A percentile compares a stretch with the other conserved stretches of the same genome.
These are phyloP conservation scores for Pholiota adiposa DNA, from an alignment of 1,284 basidiomycete species.

Conservation along the genomic window DNA sequence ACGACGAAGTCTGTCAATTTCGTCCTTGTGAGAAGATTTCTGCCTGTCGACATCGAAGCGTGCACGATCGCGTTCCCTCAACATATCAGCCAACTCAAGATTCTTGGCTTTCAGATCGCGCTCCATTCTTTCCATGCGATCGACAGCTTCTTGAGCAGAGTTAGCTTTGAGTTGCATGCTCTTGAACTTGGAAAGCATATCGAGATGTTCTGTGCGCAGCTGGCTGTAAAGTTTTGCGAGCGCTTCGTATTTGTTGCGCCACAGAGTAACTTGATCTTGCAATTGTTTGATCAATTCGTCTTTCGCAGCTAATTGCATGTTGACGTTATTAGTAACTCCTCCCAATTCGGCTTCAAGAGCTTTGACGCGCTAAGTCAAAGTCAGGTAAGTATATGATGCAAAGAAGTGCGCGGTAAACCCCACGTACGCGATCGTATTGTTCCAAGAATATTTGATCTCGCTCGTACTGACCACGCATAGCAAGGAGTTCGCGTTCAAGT, in stretches of 20 bases:
- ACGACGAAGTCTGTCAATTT: slow-evolving; percentile 90
- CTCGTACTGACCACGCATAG: slow-evolving; percentile 97
- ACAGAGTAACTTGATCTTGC: slow-evolving; percentile 95
- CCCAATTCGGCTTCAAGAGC: slow-evolving; percentile 92
- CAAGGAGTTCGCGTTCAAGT: slow-evolving; percentile 89
- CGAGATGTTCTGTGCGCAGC: slow-evolving; percentile 95
- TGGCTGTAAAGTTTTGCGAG: slow-evolving; percentile 99
- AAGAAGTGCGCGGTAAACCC: not conserved
- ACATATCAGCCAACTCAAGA: slow-evolving; percentile 98
- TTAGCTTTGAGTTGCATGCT: slow-evolving; percentile 98
- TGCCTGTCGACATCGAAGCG: slow-evolving; percentile 96
- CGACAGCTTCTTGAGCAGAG: slow-evolving; percentile 98
- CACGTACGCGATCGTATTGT: slow-evolving; percentile 91
- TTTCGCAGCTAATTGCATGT: slow-evolving; percentile 89
- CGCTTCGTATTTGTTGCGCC: slow-evolving; percentile 99
- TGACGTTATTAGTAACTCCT: slow-evolving; percentile 80
- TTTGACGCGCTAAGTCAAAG: slow-evolving; percentile 79
- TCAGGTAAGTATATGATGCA: not conserved
- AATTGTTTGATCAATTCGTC: slow-evolving; percentile 96
- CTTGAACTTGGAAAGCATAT: slow-evolving; percentile 97
- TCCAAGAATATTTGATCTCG: slow-evolving; percentile 97
- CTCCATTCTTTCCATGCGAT: slow-evolving; percentile 99
- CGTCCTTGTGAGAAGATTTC: slow-evolving; percentile 95
- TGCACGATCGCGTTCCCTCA: slow-evolving; percentile 95
- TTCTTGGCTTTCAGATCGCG: slow-evolving; percentile 98